A percentile compares a stretch with the other conserved stretches of the same genome.
Conservation (phyloP, 148 eudicot species). For the Vaccinium darrowii region DNA sequence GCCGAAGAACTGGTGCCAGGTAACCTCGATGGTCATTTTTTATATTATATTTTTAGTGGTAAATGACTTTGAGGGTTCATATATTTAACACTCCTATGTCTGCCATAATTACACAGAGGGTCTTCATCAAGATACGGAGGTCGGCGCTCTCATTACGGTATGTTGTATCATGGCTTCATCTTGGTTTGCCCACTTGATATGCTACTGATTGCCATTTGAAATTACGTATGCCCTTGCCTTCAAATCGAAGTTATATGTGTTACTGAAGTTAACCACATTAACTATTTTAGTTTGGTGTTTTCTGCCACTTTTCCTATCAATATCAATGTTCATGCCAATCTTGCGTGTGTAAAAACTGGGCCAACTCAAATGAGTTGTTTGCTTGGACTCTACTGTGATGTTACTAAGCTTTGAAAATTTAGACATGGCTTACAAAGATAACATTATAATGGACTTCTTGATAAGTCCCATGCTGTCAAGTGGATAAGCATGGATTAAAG, state of each 20-base stretch:
- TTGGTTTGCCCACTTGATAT: neutral
- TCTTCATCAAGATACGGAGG: slow-evolving; percentile 58
- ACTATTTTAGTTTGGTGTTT: neutral
- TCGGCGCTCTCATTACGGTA: slow-evolving; percentile 46
- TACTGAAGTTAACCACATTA: neutral
- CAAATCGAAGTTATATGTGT: neutral
- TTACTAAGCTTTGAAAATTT: neutral
- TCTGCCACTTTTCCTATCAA: slow-evolving; percentile 1
- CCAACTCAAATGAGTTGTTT: neutral
- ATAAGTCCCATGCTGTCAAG: neutral
- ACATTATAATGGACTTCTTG: neutral
- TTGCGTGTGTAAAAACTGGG: neutral
- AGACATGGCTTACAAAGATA: neutral
- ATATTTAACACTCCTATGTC: slow-evolving; percentile 15
- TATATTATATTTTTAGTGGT: neutral
- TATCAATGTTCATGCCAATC: neutral
- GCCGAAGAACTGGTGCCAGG: slow-evolving; percentile 55
- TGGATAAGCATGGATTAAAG: neutral
- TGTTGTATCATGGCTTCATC: slow-evolving; percentile 11
- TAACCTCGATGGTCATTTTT: slow-evolving; percentile 16
- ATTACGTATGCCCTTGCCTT: neutral
- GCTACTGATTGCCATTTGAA: neutral
- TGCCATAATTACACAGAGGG: slow-evolving; percentile 28
- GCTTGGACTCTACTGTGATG: neutral
- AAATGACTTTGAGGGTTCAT: neutral